Conservation (phyloP, 1,139 yeast species). For the Kodamaea ohmeri region DNA sequence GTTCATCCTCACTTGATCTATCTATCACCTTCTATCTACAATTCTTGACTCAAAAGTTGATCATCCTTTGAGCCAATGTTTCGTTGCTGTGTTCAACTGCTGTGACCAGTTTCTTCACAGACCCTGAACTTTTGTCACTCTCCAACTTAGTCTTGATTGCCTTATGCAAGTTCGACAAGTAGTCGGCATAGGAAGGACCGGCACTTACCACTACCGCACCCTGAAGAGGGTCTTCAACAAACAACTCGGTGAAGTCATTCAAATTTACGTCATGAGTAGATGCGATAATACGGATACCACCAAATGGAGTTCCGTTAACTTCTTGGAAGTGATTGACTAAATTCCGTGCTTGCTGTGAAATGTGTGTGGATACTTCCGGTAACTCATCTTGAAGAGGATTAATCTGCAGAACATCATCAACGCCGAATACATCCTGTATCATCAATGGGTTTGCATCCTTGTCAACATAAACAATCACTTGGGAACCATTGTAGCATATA, state of each 20-base stretch:
- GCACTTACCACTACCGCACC: constrained; percentile 32
- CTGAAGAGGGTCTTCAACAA: constrained; percentile 66
- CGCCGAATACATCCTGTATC: constrained; percentile 74
- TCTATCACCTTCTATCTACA: no score
- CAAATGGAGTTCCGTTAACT: constrained; percentile 32
- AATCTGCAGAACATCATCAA: constrained; percentile 43
- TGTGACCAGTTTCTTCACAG: constrained; percentile 31
- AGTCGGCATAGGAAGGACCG: constrained; percentile 58
- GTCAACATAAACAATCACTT: constrained; percentile 67
- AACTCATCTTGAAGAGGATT: constrained; percentile 56
- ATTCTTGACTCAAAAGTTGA: constrained; percentile 32
- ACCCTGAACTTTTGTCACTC: constrained; percentile 37
- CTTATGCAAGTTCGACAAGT: constrained; percentile 58
- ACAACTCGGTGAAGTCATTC: constrained; percentile 51
- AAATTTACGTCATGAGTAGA: constrained; percentile 66
- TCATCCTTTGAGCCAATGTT: constrained; percentile 40
- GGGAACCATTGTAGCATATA: constrained; percentile 67
- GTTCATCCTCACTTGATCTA: no score
- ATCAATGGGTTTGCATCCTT: constrained; percentile 65
- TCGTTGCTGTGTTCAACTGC: constrained; percentile 28
- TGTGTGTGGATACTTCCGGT: constrained; percentile 68
- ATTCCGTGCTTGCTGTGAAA: constrained; percentile 67
- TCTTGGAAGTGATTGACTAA: constrained; percentile 53
- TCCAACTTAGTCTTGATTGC: constrained; percentile 56
- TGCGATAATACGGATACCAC: constrained; percentile 59